Base-by-base conservation (phyloP, 768 basidiomycete genomes). In the Russula virescens region DNA sequence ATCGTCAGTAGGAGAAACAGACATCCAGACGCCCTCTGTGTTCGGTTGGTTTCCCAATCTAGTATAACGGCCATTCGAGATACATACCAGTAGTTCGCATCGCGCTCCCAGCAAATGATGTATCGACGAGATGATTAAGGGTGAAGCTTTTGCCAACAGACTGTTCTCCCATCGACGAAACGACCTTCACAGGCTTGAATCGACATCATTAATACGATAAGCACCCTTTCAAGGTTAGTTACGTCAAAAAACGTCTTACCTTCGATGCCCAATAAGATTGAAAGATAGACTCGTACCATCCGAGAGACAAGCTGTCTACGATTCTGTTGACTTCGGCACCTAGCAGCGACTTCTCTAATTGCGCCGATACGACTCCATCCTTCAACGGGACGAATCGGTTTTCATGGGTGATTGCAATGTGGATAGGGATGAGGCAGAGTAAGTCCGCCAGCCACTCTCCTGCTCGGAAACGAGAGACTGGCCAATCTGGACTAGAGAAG, bases 81-180 rank as follows among this genome's bases (percentile, higher is more conserved):
- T 50, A 46, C 53, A 11, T 4, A 75, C 76, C 78, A 35, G 82
- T 86, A 11, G 83, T 85, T n/a, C 82, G 74, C 83, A 86, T 85
- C 0, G 85, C 86, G 13, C 79, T 83, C 0, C 84, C 85, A 11
- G 83, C 83, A 64, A 87, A 86, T 0, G 85, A 86, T 0, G 84
- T 84, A 65, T 86, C 85, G 1, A 77, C 79, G 6, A 87, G 73
- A 64, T 86, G 85, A 56, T 86, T 86, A 16, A 86, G 69, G 0
- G 80, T 74, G 58, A 79, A 86, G 54, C 79, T 82, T 66, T 85
- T 85, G 0, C 84, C 85, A 0, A 86, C 85, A 0, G 83, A 85
- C 66, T 86, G 85, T 69, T 85, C 84, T 3, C 84, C 84, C 84
- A 86, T 85, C 0, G 85, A 86, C 0, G 85, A 83, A 1, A 86